Base-by-base conservation (phyloP, 768 basidiomycete species). In the Pleurotus eryngii region DNA sequence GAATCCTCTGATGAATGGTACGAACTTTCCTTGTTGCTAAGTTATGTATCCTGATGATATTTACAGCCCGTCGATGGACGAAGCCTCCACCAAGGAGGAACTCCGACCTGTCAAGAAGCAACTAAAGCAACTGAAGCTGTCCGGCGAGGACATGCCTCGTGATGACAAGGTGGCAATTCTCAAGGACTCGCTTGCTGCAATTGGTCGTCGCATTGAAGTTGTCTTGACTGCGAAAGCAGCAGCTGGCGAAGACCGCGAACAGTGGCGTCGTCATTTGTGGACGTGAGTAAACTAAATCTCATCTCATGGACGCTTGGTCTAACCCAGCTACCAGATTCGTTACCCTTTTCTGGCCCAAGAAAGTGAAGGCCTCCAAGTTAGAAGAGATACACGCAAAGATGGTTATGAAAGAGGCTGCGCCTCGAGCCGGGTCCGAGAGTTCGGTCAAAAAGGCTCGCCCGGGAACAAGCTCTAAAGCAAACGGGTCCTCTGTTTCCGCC, bases 381-480 rank as follows among this genome's bases (percentile, higher is more conserved):
- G 91, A 95, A 71, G 93, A 94, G 67, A 96, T 98, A 45, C 94
- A 97, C 65, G 89, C 91, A 14, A 97, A 97, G 75, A 93, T 97
- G 89, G 91, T 92, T 60, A 88, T 89, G 81, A 92, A 92, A 71
- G 90, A 90, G 67, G 81, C 83, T 46, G 81, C 82, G 35, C 84
- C 85, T n/a, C 74, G 83, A 58, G 72, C 81, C n/a, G 74, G 78
- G 51, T 72, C 80, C 20, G 86, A 86, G 54, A 65, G 60, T 59
- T 69, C 78, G 4, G 63, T 71, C 60, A 88, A 87, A 75, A 89
- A 87, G 69, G 79, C 83, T 46, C 80, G 86, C 60, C 71, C 78
- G 42, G 79, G 73, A 59, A 73, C 72, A n/a, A 64, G 67, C 63
- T 73, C 69, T 42, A 87, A 84, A 71, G 73, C 80, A 26, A 85